Base-by-base conservation (phyloP, 768 basidiomycete species). In the Crassisporium funariophilum region DNA sequence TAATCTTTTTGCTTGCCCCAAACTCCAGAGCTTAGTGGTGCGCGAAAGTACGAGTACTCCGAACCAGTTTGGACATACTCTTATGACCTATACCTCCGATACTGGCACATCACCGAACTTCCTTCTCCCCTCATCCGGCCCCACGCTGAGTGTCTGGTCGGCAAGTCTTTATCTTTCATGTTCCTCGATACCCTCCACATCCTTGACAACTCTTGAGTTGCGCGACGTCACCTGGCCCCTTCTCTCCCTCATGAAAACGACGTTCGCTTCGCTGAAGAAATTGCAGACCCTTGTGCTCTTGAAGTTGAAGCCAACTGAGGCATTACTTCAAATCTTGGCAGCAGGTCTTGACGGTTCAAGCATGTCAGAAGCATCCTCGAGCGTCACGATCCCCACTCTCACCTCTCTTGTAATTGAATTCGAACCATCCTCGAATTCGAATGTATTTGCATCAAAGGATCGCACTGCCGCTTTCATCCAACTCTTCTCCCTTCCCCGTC, bases 141-240 rank as follows among this genome's bases (percentile, higher is more conserved):
- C 21, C 35, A 35, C 19, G 54, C 56, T 69, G 12, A 51, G 44
- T 21, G 55, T 67, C 4, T 52, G 48, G 7, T 41, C 56, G 2
- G 57, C 56, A 13, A 52, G 57, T 29, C 17, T 66, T 12, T 50
- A 51, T 17, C 38, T 52, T 5, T 65, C 65, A 6, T 63, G 43
- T 33, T 33, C 31, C 10, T 55, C 60, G 9, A 25, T 67, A 20
- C 40, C 36, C 12, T 31, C 35, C n/a, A 42, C 46, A 33, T 47
- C 40, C 17, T 36, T 69, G 35, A 59, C 45, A 16, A 59, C 57
- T 12, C 60, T 68, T 19, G 63, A 64, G 42, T 52, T 67, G 7
- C 52, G 46, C 5, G 46, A 52, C 6, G 58, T 57, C 9, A 31
- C 29, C 4, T 64, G 64, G 55, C 61, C 62, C 4, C 23, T 37